Conservation (phyloP, 2,329 filamentous ascomycete species). For the Exophiala xenobiotica region DNA sequence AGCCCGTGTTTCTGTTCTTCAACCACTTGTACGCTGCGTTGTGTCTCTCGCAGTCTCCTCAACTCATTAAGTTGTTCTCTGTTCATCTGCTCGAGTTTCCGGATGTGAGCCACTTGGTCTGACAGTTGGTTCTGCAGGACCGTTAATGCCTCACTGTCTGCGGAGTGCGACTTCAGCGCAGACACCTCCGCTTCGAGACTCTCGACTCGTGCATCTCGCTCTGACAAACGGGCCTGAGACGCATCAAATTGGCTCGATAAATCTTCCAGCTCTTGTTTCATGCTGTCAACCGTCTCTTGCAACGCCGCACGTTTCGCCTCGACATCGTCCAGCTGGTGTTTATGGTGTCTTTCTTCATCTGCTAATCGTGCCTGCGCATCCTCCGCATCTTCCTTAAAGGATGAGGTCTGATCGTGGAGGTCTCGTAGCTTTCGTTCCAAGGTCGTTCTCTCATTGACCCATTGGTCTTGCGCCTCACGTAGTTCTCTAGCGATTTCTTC, state of each 20-base stretch:
- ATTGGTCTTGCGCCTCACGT: slow-evolving; percentile 54
- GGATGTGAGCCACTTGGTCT: slow-evolving; percentile 90
- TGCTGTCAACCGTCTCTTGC: slow-evolving; percentile 53
- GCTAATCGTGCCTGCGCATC: slow-evolving; percentile 75
- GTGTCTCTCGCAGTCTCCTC: slow-evolving; percentile 73
- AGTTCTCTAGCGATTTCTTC: slow-evolving; percentile 56
- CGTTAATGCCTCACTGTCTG: slow-evolving; percentile 78
- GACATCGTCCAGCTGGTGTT: slow-evolving; percentile 58
- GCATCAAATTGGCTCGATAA: slow-evolving; percentile 57
- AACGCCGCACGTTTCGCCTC: slow-evolving; percentile 61
- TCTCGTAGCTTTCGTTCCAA: slow-evolving; percentile 56
- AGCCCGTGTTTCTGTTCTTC: slow-evolving; percentile 91
- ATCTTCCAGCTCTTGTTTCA: slow-evolving; percentile 56
- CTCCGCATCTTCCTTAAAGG: slow-evolving; percentile 76
- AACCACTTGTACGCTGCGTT: slow-evolving; percentile 87
- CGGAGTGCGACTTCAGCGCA: slow-evolving; percentile 78
- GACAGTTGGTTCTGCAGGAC: slow-evolving; percentile 85
- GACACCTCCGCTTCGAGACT: slow-evolving; percentile 80
- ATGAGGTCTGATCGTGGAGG: slow-evolving; percentile 67
- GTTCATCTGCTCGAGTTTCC: slow-evolving; percentile 75
- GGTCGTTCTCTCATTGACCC: slow-evolving; percentile 55
- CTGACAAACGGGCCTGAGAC: slow-evolving; percentile 65
- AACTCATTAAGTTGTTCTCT: slow-evolving; percentile 77
- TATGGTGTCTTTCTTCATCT: slow-evolving; percentile 65
- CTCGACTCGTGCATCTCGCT: slow-evolving; percentile 70